Base-by-base conservation (phyloP, 139 green algal genomes). In the Chara braunii region DNA sequence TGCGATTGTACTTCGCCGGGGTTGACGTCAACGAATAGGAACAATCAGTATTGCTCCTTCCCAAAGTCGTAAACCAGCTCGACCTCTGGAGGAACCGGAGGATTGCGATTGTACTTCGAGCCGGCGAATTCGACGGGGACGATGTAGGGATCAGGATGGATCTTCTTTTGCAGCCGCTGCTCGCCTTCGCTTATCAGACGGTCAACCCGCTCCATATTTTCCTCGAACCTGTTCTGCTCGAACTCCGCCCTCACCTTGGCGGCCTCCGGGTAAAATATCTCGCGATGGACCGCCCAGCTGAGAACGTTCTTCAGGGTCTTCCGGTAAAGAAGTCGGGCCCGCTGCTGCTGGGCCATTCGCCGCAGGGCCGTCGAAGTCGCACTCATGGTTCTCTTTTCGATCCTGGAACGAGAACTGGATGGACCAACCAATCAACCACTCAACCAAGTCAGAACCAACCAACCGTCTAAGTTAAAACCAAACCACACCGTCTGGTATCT, bases 251-350 rank as follows among this genome's bases (percentile, higher is more conserved):
- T 31, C 5, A 60, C 14, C 51, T 60, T 60, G 51, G 37, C 51
- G 22, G 51, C 51, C 51, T 60, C 51, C 32, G 37, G 32, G 51
- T 60, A 60, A 18, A 34, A 60, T 31, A 60, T 60, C 32, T 60
- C 51, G 51, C 51, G 51, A 37, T 48, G 42, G 22, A 60, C 26
- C 22, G 51, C 51, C 51, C 51, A 60, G 51, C 23, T 60, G 51
- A 60, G 51, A n/a, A 23, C 11, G 51, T 60, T 60, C 51, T 60
- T 60, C 32, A 60, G 51, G 32, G 51, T 48, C 8, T 33, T 31
- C n/a, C 51, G 51, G 51, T 60, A 60, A 18, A 60, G 51, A 31
- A 23, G 23, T 33, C 51, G 24, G 32, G 23, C 51, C 32, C 51
- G 51, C 51, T 60, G 22, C 51, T 53, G 12, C 51, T 60, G 51